phyloP scores from a whole-genome alignment of 2,329 filamentous ascomycete genomes.

The Ciborinia camelliae region DNA sequence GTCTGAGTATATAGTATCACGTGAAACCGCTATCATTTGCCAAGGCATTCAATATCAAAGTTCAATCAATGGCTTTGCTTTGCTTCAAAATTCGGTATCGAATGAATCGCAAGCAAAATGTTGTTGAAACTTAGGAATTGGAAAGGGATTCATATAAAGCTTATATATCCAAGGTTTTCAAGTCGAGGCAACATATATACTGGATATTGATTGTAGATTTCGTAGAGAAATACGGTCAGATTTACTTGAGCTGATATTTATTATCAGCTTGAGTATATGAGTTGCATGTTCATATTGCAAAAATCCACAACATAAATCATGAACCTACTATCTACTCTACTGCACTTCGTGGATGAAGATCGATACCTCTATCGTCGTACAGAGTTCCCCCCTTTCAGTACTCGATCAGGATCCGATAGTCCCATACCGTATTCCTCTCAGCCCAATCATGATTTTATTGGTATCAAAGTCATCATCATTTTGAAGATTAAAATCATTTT shows the following conservation, averaged over 20 bases:
- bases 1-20: no score
- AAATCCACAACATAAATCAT: background rate
- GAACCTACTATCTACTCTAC: background rate
- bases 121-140: background rate
- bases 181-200: no score
- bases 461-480: slow-evolving; percentile 24
- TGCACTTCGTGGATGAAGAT: background rate
- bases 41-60: no score
- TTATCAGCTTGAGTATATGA: background rate
- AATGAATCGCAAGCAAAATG: background rate
- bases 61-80: no score
- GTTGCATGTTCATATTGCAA: background rate
- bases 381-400: background rate
- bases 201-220: background rate
- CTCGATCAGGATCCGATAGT: background rate
- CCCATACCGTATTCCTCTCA: background rate
- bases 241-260: background rate
- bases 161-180: no score
- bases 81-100: background rate
- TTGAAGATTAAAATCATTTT: background rate
- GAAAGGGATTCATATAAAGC: background rate
- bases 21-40: no score
- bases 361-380: background rate
- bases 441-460: slow-evolving; percentile 22
- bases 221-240: background rate